Evolutionary conservation across 2,329 filamentous ascomycete genomes (phyloP).

Genomic region (Atkinsonella hypoxylon): DNA sequence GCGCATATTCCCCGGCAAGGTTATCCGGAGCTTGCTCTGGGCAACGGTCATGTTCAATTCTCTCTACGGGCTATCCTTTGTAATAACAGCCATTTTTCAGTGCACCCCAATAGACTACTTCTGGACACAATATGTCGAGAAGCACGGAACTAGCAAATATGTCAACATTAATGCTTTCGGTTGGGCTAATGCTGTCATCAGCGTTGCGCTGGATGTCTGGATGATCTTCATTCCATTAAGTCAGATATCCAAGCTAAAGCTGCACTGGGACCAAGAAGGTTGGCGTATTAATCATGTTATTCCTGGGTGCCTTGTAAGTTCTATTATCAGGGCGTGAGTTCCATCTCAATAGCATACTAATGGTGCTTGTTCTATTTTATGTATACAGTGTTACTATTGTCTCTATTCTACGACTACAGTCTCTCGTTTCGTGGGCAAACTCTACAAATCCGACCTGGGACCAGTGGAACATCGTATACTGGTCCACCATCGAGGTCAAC

Average conservation of each 20-base stretch:
- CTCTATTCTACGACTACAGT: slow-evolving; percentile 1
- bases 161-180: slow-evolving; percentile 4
- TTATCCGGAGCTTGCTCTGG: neutral
- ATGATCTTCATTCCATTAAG: slow-evolving; percentile 3
- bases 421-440: slow-evolving; percentile 2
- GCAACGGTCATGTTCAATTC: neutral
- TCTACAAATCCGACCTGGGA: slow-evolving; percentile 4
- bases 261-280: slow-evolving; percentile 5
- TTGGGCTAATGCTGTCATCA: slow-evolving; percentile 3
- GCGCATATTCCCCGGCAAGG: neutral
- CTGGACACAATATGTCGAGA: neutral
- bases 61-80: neutral
- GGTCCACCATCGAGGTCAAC: slow-evolving; percentile 6
- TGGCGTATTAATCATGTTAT: slow-evolving; percentile 1
- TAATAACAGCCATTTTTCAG: neutral
- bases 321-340: neutral
- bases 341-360: neutral
- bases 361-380: neutral
- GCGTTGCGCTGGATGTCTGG: slow-evolving; percentile 3
- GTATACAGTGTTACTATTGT: slow-evolving; percentile 1
- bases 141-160: neutral
- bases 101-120: neutral
- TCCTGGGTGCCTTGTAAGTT: slow-evolving; percentile 4
- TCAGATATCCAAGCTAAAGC: slow-evolving; percentile 1
- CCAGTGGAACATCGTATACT: slow-evolving; percentile 3